Evolutionary conservation across 352 stramenopile genomes (phyloP).

Genomic region (Sclerospora graminicola): DNA sequence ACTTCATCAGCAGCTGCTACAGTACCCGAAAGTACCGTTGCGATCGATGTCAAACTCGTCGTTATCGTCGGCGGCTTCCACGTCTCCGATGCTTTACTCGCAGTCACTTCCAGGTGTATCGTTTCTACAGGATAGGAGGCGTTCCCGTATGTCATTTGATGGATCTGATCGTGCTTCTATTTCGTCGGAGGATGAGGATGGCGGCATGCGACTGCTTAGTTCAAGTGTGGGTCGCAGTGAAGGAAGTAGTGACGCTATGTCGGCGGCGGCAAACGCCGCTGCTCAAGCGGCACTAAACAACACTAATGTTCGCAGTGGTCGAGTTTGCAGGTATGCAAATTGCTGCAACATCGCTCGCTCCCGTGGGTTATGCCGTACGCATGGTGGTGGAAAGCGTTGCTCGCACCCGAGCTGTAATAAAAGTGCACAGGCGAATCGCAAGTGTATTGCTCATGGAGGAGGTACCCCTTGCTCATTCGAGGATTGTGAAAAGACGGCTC

Average conservation of each 20-base stretch:
- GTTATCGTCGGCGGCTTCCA: constrained; percentile 23
- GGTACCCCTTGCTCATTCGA: constrained; percentile 79
- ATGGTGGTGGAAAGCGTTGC: constrained; percentile 70
- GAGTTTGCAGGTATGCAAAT: constrained; percentile 70
- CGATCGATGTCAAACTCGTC: constrained; percentile 31
- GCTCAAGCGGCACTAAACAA: constrained; percentile 17
- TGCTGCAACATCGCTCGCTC: constrained; percentile 83
- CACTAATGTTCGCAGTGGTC: constrained; percentile 34
- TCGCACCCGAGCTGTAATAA: constrained; percentile 81
- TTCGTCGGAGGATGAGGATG: constrained; percentile 65
- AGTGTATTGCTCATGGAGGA: constrained; percentile 80
- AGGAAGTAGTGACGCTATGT: constrained; percentile 27
- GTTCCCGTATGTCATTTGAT: constrained; percentile 56
- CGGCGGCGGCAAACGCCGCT: constrained; percentile 12
- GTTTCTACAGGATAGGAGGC: constrained; percentile 46
- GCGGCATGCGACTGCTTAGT: constrained; percentile 56
- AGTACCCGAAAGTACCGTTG: constrained; percentile 14
- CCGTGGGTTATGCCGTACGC: constrained; percentile 59
- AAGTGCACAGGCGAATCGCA: constrained; percentile 80
- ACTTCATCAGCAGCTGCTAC: constrained; percentile 19
- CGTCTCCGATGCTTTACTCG: constrained; percentile 38
- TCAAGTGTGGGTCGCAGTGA: constrained; percentile 49
- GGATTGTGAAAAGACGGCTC: constrained; percentile 81
- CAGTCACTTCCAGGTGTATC: constrained; percentile 57
- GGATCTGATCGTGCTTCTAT: constrained; percentile 44